These are phyloP conservation scores for Penicillium alfredii DNA, from an alignment of 495 filamentous ascomycete genomes.

Conservation along the genomic window DNA sequence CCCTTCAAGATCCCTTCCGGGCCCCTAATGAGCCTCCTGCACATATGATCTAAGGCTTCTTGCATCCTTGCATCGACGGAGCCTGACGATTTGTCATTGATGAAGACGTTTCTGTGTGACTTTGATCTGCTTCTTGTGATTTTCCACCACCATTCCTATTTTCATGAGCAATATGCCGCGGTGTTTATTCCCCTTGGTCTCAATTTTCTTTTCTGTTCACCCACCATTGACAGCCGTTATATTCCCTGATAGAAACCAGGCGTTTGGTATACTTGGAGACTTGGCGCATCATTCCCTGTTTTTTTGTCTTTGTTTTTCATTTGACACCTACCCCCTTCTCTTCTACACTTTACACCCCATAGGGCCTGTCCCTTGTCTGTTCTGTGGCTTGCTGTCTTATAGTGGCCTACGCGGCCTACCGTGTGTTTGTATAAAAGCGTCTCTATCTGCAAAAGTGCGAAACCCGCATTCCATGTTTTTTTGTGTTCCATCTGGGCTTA, in stretches of 20 bases:
- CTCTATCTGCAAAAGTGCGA: no score
- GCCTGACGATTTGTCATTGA: constrained; percentile 31
- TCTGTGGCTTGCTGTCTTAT: no score
- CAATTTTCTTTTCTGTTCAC: constrained; percentile 5
- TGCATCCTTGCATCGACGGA: constrained; percentile 24
- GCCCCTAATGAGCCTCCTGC: constrained; percentile 31
- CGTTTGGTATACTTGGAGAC: constrained; percentile 40
- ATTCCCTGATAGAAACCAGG: constrained; percentile 45
- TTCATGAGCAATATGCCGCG: constrained; percentile 31
- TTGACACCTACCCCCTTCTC: constrained; percentile 9
- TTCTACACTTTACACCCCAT: constrained; percentile 9
- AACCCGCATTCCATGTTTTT: no score
- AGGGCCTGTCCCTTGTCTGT: no score
- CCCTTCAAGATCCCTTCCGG: constrained; percentile 32
- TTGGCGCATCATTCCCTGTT: constrained; percentile 26
- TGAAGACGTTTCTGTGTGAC: constrained; percentile 21
- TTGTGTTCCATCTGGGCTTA: no score
- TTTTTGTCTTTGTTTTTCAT: constrained; percentile 3
- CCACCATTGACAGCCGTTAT: constrained; percentile 26
- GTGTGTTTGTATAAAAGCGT: no score
- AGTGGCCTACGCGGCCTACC: no score
- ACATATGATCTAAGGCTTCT: constrained; percentile 26
- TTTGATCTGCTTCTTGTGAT: constrained; percentile 24
- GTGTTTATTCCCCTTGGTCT: constrained; percentile 19
- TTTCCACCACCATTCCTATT: constrained; percentile 14